Conservation (phyloP, 306 rosid species). For the Ormosia emarginata region DNA sequence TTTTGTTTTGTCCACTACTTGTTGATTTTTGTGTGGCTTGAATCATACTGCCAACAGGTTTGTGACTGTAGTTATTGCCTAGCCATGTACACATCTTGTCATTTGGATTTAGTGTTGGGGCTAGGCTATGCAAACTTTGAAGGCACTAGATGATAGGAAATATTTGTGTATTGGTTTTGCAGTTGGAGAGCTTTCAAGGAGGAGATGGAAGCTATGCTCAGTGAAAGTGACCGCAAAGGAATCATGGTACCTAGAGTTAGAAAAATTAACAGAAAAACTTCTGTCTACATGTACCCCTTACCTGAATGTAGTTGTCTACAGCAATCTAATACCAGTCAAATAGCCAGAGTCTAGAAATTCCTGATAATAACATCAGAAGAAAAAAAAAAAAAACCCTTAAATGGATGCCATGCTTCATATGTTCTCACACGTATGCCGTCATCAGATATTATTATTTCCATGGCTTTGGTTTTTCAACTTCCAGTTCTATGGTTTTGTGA, state of each 20-base stretch:
- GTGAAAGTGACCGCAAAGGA: conserved; percentile 89
- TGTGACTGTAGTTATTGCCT: not conserved
- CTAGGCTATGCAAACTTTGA: conserved; percentile 9
- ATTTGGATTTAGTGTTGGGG: not conserved
- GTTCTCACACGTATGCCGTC: conserved; percentile 7
- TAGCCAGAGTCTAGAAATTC: conserved; percentile 27
- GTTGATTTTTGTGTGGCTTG: conserved; percentile 8
- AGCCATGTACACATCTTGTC: not conserved
- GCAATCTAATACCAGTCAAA: conserved; percentile 35
- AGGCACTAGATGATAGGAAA: conserved; percentile 10
- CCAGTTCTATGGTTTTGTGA: conserved; percentile 18
- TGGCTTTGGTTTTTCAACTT: conserved; percentile 21
- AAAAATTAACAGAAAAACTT: conserved; percentile 84
- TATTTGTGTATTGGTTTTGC: conserved; percentile 32
- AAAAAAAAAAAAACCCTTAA: not conserved
- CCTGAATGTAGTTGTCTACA: conserved; percentile 94
- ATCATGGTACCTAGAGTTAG: conserved; percentile 81
- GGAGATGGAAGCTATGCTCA: conserved; percentile 77
- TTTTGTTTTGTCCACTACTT: not conserved
- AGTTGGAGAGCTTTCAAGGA: conserved; percentile 87
- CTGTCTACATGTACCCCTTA: conserved; percentile 81
- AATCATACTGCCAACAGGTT: not conserved
- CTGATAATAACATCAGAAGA: conserved; percentile 19
- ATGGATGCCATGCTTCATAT: conserved; percentile 19
- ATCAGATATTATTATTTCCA: not conserved